Evolutionary conservation across 2,329 filamentous ascomycete genomes (phyloP), one percentile per base, ranked within the genome.

Genomic region (Colletotrichum tabaci): DNA sequence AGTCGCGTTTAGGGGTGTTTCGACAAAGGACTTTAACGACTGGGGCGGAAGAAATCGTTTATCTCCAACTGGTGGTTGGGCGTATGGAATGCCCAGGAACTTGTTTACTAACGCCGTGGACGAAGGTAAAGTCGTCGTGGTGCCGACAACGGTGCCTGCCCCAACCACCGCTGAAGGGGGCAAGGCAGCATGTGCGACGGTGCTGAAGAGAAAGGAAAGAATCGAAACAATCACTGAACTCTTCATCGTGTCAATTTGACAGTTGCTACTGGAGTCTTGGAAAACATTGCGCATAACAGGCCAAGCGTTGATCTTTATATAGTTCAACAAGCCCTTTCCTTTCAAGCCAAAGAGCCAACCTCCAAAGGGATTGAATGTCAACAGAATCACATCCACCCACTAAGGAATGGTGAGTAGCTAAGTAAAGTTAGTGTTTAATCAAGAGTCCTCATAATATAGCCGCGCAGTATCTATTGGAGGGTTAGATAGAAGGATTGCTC

Each of bases 51-150:
- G 52, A n/a, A 69, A 69, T 8, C 66, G 50, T n/a, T 26, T 57
- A 2, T 64, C 52, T 21, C n/a, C 8, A 16, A 77, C 44, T 1
- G 79, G 76, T 2, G 75, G 65, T 16, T 74, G 74, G 2, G 74
- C 80, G 21, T 77, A 81, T 13, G 79, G 79, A 12, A 81, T 77
- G 0, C 79, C 80, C 5, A 81, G 76, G 23, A 77, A 81, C 12
- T 77, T 75, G 26, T 76, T 76, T 23, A 81, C 76, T 1, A 52
- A 8, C 0, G 42, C 50, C 2, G 60, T 64, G 0, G 60, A 52
- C 8, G 60, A 69, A 40, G 66, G 66, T 30, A 69, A 35, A 2
- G 46, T 58, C 1, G 52, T 65, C 1, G 60, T 50, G 4, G 42
- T 52, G 6, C 66, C 66, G 21, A 64, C 23, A 9, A 65, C 35